Evolutionary conservation across 2,329 filamentous ascomycete species (phyloP).

Genomic region (Chalara sp.): DNA sequence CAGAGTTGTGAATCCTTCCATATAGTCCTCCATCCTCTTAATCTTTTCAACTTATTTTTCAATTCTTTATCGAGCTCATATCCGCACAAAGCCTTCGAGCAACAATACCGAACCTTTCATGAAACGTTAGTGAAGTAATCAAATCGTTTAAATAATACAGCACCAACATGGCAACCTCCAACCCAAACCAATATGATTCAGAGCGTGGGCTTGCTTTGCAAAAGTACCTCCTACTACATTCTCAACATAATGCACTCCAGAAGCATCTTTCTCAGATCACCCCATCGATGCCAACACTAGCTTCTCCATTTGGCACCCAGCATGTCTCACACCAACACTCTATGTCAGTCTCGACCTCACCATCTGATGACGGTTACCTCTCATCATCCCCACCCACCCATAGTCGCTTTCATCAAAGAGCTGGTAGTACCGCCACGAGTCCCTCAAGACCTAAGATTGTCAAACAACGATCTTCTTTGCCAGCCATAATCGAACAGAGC

Average conservation of each 20-base stretch:
- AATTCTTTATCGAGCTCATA: too few relatives aligned
- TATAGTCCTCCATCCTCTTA: too few relatives aligned
- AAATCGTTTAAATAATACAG: background rate
- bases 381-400: slow-evolving; percentile 5
- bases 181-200: slow-evolving; percentile 16
- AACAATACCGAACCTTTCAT: background rate
- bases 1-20: too few relatives aligned
- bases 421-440: slow-evolving; percentile 2
- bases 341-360: slow-evolving; percentile 15
- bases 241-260: slow-evolving; percentile 27
- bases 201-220: slow-evolving; percentile 28
- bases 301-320: background rate
- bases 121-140: background rate
- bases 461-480: slow-evolving; percentile 16
- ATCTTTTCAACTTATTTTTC: too few relatives aligned
- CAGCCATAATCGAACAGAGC: slow-evolving; percentile 18
- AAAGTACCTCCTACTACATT: slow-evolving; percentile 29
- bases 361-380: slow-evolving; percentile 7
- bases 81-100: too few relatives aligned
- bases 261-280: slow-evolving; percentile 23
- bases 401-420: slow-evolving; percentile 7
- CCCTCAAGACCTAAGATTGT: slow-evolving; percentile 5
- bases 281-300: slow-evolving; percentile 3
- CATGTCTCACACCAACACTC: background rate
- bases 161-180: slow-evolving; percentile 1